Percentiles rank a stretch among this genome's conserved stretches.
Evolutionary conservation across 495 filamentous ascomycete species (phyloP).

Genomic region (Clavariopsis aquatica): DNA sequence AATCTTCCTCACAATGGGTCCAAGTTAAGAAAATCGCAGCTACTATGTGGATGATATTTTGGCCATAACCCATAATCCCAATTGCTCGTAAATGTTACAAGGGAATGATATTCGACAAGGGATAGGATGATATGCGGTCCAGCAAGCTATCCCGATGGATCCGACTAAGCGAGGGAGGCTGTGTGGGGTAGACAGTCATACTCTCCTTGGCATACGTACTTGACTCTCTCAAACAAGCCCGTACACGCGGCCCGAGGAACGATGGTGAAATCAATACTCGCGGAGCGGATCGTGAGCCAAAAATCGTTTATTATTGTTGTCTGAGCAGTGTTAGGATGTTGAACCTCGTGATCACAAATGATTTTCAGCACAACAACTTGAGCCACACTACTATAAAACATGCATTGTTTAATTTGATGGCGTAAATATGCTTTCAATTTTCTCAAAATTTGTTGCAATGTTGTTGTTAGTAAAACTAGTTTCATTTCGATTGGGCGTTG

Average conservation of each 20-base stretch:
- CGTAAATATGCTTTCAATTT: too few species aligned
- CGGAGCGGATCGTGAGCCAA: not conserved
- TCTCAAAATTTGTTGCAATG: too few species aligned
- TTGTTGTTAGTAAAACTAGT: too few species aligned
- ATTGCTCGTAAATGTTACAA: not conserved
- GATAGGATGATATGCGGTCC: not conserved
- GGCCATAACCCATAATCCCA: too few species aligned
- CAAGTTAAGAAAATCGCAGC: too few species aligned
- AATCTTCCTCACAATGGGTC: too few species aligned
- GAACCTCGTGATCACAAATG: too few species aligned
- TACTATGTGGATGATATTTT: too few species aligned
- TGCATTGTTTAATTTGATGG: too few species aligned
- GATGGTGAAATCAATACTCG: not conserved
- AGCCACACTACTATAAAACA: too few species aligned
- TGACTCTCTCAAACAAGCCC: constrained; percentile 1
- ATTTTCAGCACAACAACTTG: too few species aligned
- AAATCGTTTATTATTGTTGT: not conserved
- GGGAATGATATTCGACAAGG: not conserved
- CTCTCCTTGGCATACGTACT: constrained; percentile 16
- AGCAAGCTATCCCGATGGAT: constrained; percentile 10
- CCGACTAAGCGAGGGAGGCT: not conserved
- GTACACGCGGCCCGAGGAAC: not conserved
- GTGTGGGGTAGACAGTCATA: constrained; percentile 5
- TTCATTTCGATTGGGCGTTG: too few species aligned
- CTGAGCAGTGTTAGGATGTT: not conserved